phyloP scores from a whole-genome alignment of 495 filamentous ascomycete species.

The Rhizodiscina lignyota region DNA sequence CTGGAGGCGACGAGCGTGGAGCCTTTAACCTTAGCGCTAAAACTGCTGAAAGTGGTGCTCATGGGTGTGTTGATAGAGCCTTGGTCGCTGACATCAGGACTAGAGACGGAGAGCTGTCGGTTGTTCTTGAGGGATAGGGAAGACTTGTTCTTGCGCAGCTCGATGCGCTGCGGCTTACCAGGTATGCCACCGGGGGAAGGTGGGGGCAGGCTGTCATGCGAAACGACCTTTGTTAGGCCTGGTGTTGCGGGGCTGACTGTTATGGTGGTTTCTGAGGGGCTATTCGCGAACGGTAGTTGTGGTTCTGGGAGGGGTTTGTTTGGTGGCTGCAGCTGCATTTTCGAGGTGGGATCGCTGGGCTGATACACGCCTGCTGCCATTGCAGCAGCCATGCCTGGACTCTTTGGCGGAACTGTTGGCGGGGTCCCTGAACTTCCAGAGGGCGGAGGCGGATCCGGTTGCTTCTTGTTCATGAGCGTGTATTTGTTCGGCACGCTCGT shows the following conservation, averaged over 20 bases:
- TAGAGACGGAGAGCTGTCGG: slow-evolving; percentile 63
- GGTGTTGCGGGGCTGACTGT: slow-evolving; percentile 16
- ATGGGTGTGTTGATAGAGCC: slow-evolving; percentile 59
- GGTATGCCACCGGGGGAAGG: slow-evolving; percentile 11
- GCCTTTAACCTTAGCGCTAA: slow-evolving; percentile 22
- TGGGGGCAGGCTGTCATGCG: slow-evolving; percentile 9
- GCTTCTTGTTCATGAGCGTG: no score
- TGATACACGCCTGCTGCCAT: no score
- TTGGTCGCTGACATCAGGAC: slow-evolving; percentile 51
- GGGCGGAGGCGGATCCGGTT: no score
- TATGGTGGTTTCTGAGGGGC: slow-evolving; percentile 13
- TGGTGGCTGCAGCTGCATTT: no score
- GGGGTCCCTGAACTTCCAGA: no score
- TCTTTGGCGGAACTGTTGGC: no score
- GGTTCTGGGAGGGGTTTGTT: no score
- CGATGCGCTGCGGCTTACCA: slow-evolving; percentile 19
- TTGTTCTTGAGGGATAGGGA: slow-evolving; percentile 56
- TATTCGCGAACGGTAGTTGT: no score
- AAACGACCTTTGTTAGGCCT: slow-evolving; percentile 8
- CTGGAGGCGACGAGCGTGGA: not conserved
- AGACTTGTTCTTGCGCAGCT: slow-evolving; percentile 61
- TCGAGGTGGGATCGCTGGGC: no score
- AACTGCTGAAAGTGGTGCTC: slow-evolving; percentile 44
- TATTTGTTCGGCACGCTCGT: no score
- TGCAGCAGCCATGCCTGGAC: no score